Evolutionary conservation across 257 asterid species (phyloP), one percentile per base, ranked within the genome.

Genomic region (Solanum paucissectum): DNA sequence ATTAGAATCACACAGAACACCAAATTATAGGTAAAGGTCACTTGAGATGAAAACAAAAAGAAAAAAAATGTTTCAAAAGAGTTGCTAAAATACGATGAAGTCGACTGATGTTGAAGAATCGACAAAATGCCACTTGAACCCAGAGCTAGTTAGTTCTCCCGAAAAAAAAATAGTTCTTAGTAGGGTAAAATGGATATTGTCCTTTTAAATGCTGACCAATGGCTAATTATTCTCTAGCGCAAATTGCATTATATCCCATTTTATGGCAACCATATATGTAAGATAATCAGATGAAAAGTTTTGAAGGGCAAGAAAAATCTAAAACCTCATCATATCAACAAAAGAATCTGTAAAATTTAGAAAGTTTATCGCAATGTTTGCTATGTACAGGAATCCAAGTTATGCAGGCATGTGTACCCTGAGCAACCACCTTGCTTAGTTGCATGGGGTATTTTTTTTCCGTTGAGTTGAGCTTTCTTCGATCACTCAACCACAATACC

Each of bases 371-470:
- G 7, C 5, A 81, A 3, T 25, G 68, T 32, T 66, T 85, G 62
- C 87, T 85, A 85, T 85, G 29, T 85, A 85, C 87, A 85, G 21
- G 87, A 64, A 62, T 69, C 81, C 76, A 64, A 85, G 55, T 38
- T 64, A 69, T 38, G 62, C 36, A 38, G 82, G 40, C 79, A 52
- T 66, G 38, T 16, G 21, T 32, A 66, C 29, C 62, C 82, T 34
- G 44, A 37, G 58, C 64, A 64, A 85, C 87, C 82, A 20, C 42
- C 76, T 68, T 36, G 23, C 55, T 4, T 46, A 46, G 55, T 46
- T 46, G 25, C 20, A 38, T 40, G 40, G 87, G 79, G 81, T 25
- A 29, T 58, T 85, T 27, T 32, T 37, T 32, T 27, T 23, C 82
- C 20, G 29, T 36, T 37, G 83, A 74, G 40, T 21, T 21, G 79